Conservation (phyloP, 306 rosid genomes). For the Acmispon strigosus region DNA sequence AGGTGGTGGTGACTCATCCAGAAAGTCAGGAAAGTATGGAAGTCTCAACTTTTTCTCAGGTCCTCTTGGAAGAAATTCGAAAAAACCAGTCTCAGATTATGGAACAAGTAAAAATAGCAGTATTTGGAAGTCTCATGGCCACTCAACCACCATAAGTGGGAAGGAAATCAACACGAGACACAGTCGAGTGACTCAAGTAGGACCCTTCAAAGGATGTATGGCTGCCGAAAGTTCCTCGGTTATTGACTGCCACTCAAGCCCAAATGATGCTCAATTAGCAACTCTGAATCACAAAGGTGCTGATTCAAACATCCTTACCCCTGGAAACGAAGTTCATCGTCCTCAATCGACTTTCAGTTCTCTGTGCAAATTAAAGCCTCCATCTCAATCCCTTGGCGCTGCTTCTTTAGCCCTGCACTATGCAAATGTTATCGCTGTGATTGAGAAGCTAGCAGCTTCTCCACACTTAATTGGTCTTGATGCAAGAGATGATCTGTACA, state of each 20-base stretch:
- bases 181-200: slow-evolving; percentile 74
- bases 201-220: slow-evolving; percentile 76
- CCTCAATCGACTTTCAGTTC: slow-evolving; percentile 34
- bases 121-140: slow-evolving; percentile 45
- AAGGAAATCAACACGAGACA: slow-evolving; percentile 49
- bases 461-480: slow-evolving; percentile 94
- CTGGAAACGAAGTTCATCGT: slow-evolving; percentile 24
- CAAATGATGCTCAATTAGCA: slow-evolving; percentile 32
- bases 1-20: slow-evolving; percentile 55
- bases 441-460: slow-evolving; percentile 89
- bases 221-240: slow-evolving; percentile 43
- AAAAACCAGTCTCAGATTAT: slow-evolving; percentile 49
- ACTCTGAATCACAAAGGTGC: slow-evolving; percentile 24
- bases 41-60: slow-evolving; percentile 65
- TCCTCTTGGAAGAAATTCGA: slow-evolving; percentile 47
- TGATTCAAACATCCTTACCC: slow-evolving; percentile 22
- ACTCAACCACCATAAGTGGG: slow-evolving; percentile 29
- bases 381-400: slow-evolving; percentile 81
- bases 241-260: slow-evolving; percentile 34
- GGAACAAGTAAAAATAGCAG: slow-evolving; percentile 51
- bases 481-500: slow-evolving; percentile 95
- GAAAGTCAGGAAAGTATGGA: slow-evolving; percentile 41
- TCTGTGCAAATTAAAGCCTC: slow-evolving; percentile 56
- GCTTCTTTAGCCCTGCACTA: slow-evolving; percentile 94
- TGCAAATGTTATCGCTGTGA: slow-evolving; percentile 75